phyloP scores from a whole-genome alignment of 2,329 filamentous ascomycete species.

The Phoma herbarum region DNA sequence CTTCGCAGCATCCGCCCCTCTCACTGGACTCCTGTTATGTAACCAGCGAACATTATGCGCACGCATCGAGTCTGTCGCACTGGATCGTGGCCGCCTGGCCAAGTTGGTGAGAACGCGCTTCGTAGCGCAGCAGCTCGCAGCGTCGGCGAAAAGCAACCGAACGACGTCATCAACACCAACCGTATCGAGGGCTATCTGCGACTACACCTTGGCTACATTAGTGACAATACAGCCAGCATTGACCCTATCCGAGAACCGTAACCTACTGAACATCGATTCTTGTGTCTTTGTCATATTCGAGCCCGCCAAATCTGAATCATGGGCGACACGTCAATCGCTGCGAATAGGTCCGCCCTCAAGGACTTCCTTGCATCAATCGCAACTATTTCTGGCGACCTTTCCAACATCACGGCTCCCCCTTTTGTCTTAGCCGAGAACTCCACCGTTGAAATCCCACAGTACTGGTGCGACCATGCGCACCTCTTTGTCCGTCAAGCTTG shows the following conservation, averaged over 20 bases:
- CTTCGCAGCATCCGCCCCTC: background rate
- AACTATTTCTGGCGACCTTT: slow-evolving; percentile 57
- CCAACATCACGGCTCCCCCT: slow-evolving; percentile 58
- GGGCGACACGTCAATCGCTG: slow-evolving; percentile 33
- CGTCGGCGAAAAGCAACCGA: slow-evolving; percentile 4
- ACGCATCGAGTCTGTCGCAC: slow-evolving; percentile 5
- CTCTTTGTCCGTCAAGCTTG: slow-evolving; percentile 58
- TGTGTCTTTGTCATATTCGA: background rate
- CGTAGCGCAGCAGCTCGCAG: slow-evolving; percentile 12
- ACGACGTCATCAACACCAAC: slow-evolving; percentile 18
- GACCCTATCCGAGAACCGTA: background rate
- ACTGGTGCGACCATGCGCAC: slow-evolving; percentile 57
- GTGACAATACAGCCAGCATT: slow-evolving; percentile 3
- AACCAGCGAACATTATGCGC: background rate
- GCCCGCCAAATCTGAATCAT: slow-evolving; percentile 6
- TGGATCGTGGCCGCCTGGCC: slow-evolving; percentile 10
- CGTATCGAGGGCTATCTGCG: slow-evolving; percentile 4
- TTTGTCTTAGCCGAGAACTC: slow-evolving; percentile 57
- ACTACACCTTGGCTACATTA: slow-evolving; percentile 10
- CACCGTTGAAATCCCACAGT: slow-evolving; percentile 57
- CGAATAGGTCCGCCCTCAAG: slow-evolving; percentile 44
- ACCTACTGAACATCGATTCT: background rate
- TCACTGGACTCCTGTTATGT: background rate
- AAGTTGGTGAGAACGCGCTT: background rate
- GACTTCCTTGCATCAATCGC: slow-evolving; percentile 53